Base-by-base conservation (phyloP, 2,329 filamentous ascomycete species). In the Pseudocercospora crystallina region DNA sequence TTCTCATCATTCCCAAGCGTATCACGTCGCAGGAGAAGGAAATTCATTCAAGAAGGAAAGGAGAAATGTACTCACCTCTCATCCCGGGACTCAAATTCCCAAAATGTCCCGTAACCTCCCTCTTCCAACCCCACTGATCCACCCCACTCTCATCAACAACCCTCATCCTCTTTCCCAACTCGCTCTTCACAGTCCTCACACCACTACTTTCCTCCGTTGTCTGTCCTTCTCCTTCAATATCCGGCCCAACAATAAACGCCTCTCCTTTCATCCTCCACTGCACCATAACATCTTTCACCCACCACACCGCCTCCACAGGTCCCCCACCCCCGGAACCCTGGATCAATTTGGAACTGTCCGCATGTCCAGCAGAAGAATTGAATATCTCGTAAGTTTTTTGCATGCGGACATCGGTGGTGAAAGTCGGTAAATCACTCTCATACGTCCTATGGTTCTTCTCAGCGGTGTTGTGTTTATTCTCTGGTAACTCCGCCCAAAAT, bases 351-450 rank as follows among this genome's bases (percentile, higher is more conserved):
- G 70, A 64, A 31, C 71, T 70, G 30, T 71, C 67, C 5, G 77
- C 76, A 44, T 76, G 71, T 7, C 73, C 76, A 17, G 71, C 67
- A 9, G 73, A 74, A 5, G 72, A 77, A 5, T 72, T 74, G 55
- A 84, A 81, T 3, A 97, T 71, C 69, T 96, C 86, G 2, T 76
- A 75, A 0, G 87, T 77, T 75, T 97, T 97, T 53, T 84, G 80
- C 89, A 95, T 96, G 39, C 92, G 82, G 8, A 82, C 82, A 69
- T 97, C 94, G 0, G 90, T 96, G 1, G 92, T 96, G 64, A 96
- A 85, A 1, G 87, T 86, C 2, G 87, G 80, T 61, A 92, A 74
- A 59, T 97, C 90, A 61, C 83, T 89, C 63, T 87, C 84, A 66
- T 82, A 96, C 1, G 81, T 72, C 5, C 73, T 60, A 4, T 87